Base-by-base conservation (phyloP, 768 basidiomycete genomes). In the Udeniomyces megalosporus region DNA sequence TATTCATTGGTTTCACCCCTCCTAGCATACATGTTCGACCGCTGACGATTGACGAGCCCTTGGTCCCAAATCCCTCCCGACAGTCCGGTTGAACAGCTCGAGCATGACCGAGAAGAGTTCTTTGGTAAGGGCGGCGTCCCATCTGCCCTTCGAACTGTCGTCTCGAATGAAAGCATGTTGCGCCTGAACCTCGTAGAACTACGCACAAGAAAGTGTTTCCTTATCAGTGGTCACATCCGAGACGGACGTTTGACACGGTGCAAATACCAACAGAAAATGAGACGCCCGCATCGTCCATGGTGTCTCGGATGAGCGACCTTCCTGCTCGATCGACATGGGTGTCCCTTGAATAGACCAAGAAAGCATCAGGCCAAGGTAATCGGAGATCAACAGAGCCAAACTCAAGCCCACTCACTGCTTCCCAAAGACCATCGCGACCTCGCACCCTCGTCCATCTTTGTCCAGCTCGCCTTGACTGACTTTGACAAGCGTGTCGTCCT, bases 181-280 rank as follows among this genome's bases (percentile, higher is more conserved):
- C 0, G 92, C 93, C 72, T 95, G 90, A 15, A 96, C 89, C 72
- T 97, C 93, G 63, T 95, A 75, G 72, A 92, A 91, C 86, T 91
- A 70, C 14, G 10, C 24, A 20, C 20, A 28, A 26, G 0, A 20
- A 8, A 29, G 2, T 11, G 28, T 26, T 14, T 45, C 12, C 5
- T 26, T 0, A 12, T 46, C 24, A 51, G n/a, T 12, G 26, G 34
- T 28, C 42, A 29, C 44, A n/a, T 1, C 24, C 55, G 10, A n/a
- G 35, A 6, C 55, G 12, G 20, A 31, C 7, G 31, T 3, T 31
- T n/a, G 17, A 10, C 15, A 2, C 20, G 12, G 26, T 22, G 42
- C 20, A 44, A 5, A 22, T n/a, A 76, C 82, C 68, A 66, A 91
- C 89, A 62, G 86, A 84, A 61, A 78, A 78, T 0, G 79, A 71